phyloP scores from a whole-genome alignment of 345 rosid species.

The Acer saccharum region DNA sequence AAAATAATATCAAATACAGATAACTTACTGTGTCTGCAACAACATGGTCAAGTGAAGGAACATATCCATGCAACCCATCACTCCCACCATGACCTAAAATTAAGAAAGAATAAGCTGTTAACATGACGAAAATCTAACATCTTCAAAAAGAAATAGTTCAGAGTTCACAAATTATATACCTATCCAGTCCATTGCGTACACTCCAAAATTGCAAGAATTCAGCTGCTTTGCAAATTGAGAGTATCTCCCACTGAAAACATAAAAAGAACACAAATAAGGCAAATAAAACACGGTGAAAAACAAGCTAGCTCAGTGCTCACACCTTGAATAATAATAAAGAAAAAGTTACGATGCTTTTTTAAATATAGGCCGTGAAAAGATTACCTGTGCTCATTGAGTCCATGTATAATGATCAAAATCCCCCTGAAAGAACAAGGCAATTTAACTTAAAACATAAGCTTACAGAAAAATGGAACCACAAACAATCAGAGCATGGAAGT shows the following conservation, averaged over 20 bases:
- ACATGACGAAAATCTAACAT: conserved; percentile 14
- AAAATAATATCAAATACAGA: neutral
- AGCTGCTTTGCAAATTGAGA: conserved; percentile 85
- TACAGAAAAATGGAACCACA: conserved; percentile 5
- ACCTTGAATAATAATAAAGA: too few species aligned
- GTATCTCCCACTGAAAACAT: conserved; percentile 81
- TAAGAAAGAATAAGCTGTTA: conserved; percentile 8
- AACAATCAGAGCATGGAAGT: conserved; percentile 14
- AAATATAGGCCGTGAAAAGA: neutral
- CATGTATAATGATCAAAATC: conserved; percentile 84
- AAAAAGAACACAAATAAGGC: neutral
- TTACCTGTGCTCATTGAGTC: conserved; percentile 97
- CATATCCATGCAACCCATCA: conserved; percentile 98
- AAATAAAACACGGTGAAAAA: neutral
- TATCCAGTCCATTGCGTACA: conserved; percentile 96
- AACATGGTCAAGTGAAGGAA: conserved; percentile 96
- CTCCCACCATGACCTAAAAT: conserved; percentile 95
- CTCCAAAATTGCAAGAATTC: conserved; percentile 68
- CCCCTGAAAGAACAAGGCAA: conserved; percentile 55
- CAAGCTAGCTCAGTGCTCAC: too few species aligned
- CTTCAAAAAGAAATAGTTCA: neutral
- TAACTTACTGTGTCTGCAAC: conserved; percentile 81
- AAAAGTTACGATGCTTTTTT: neutral
- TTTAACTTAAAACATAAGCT: conserved; percentile 1
- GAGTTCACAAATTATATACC: conserved; percentile 40